Conservation (phyloP, 768 basidiomycete genomes). For the Boletus vinaceobasis region DNA sequence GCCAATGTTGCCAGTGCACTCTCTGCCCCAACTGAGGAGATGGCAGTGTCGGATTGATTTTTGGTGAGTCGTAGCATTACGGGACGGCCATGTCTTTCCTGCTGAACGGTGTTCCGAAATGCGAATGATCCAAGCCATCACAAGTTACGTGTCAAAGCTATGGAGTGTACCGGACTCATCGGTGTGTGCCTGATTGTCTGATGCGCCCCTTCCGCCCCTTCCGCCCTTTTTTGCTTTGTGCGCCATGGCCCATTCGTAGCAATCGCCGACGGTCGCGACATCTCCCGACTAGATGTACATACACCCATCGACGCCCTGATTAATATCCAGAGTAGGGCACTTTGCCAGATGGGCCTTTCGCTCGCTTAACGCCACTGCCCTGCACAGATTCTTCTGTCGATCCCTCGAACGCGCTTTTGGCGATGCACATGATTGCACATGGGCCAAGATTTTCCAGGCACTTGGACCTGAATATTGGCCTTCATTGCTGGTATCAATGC, state of each 20-base stretch:
- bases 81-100: conserved; percentile 76
- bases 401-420: conserved; percentile 65
- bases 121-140: conserved; percentile 64
- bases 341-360: not conserved
- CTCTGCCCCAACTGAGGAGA: no score
- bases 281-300: conserved; percentile 50
- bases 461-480: conserved; percentile 60
- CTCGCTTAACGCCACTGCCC: not conserved
- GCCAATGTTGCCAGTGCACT: no score
- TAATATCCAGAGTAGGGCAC: conserved; percentile 62
- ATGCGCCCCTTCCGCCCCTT: not conserved
- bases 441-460: conserved; percentile 75
- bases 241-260: conserved; percentile 39
- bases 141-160: conserved; percentile 74
- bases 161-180: conserved; percentile 88
- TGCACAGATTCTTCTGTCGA: conserved; percentile 60
- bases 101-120: conserved; percentile 70
- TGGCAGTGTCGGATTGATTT: no score
- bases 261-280: conserved; percentile 60
- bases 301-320: conserved; percentile 71
- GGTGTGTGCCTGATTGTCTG: conserved; percentile 45
- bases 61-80: conserved; percentile 52
- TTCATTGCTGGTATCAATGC: conserved; percentile 82
- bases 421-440: conserved; percentile 77
- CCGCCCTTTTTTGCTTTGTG: not conserved